Base-by-base conservation (phyloP, 352 stramenopile species). In the Globisporangium cederbergense region DNA sequence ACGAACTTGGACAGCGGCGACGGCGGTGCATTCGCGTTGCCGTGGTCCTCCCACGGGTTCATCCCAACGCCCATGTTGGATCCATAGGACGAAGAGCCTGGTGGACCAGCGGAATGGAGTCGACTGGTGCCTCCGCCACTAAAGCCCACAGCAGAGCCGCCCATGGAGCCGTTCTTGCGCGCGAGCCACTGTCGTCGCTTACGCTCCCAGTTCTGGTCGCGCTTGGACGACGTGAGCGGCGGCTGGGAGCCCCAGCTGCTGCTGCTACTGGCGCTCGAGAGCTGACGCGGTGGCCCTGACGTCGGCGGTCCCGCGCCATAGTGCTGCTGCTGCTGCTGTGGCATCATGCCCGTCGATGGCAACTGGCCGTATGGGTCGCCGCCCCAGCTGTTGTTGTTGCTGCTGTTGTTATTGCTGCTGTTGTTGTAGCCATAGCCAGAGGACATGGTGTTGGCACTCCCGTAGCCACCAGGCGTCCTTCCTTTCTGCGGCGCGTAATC, bases 201-300 rank as follows among this genome's bases (percentile, higher is more conserved):
- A 62, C 81, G 83, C 60, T 91, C 84, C 84, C 84, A 93, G 64
- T 88, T 93, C 59, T 93, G 84, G 58, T 93, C 84, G 22, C 84
- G 72, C 52, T 90, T 90, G 25, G 84, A 93, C 42, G 80, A 83
- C 22, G 84, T 93, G 40, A 93, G 71, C 34, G 82, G 84, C 32
- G 79, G 79, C 61, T 92, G 83, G 16, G 71, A 70, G 22, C 71
- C 69, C 62, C 68, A 78, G 25, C 65, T 66, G 34, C 34, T 10
- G 11, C 34, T 40, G 34, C 34, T 40, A 40, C 34, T 40, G 10
- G 65, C 20, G 53, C 51, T 51, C 22, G 60, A 68, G 62, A 57
- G 25, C 4, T 43, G 60, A 16, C 52, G 32, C 10, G 51, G 32
- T 36, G 65, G 20, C 28, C 38, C 36, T 25, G 22, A 25, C 22